Percentiles rank a stretch among this genome's conserved stretches.
These are phyloP conservation scores for Apiospora marii DNA, from an alignment of 2,329 filamentous ascomycete genomes.

Conservation along the genomic window DNA sequence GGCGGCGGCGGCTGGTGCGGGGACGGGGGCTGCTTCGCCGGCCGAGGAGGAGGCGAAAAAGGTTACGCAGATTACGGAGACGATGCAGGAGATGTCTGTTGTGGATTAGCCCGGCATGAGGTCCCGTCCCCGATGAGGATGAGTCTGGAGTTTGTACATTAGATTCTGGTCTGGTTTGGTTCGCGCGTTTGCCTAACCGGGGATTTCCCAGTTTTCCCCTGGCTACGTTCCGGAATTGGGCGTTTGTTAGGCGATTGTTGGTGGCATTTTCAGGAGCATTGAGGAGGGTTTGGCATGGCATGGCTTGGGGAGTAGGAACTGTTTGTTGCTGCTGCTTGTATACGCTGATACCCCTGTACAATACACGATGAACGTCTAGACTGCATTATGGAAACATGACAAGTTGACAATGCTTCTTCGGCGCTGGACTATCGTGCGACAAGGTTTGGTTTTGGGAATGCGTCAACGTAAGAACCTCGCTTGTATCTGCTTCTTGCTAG, in stretches of 20 bases:
- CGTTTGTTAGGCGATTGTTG: neutral
- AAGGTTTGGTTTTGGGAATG: neutral
- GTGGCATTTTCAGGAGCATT: conserved; percentile 8
- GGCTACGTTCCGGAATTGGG: neutral
- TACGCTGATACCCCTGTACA: conserved; percentile 15
- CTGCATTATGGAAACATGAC: neutral
- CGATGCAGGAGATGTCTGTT: conserved; percentile 11
- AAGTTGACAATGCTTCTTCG: neutral
- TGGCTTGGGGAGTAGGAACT: neutral
- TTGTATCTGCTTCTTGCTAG: too few species aligned
- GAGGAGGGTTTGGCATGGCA: neutral
- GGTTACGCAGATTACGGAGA: conserved; percentile 3
- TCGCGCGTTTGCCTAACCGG: neutral
- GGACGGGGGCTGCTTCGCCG: neutral
- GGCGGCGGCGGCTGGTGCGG: neutral
- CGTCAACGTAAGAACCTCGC: neutral
- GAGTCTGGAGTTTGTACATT: neutral
- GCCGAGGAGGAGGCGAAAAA: neutral
- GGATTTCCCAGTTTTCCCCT: neutral
- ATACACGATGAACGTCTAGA: neutral
- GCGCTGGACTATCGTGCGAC: too few species aligned
- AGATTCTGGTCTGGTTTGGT: neutral
- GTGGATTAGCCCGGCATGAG: neutral
- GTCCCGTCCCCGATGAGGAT: too few species aligned
- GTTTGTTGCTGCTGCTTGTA: neutral